Evolutionary conservation across 306 rosid species (phyloP).

Genomic region (Medicago arabica): DNA sequence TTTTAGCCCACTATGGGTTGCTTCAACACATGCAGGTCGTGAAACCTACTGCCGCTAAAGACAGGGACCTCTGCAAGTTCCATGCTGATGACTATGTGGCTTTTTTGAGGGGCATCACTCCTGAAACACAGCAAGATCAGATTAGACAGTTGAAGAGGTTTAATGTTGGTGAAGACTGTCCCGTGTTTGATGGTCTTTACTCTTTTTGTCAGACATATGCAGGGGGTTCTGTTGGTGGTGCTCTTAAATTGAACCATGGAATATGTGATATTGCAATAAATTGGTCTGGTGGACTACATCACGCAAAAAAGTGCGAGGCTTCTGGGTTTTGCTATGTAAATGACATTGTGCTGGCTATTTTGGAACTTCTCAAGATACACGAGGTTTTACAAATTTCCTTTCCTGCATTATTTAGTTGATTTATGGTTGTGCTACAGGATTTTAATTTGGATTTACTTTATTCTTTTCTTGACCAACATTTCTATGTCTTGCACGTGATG

Average conservation of each 20-base stretch:
- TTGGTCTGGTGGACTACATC: slow-evolving; percentile 64
- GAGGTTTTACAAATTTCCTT: slow-evolving; percentile 45
- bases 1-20: slow-evolving; percentile 59
- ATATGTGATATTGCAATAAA: slow-evolving; percentile 54
- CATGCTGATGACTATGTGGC: slow-evolving; percentile 59
- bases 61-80: slow-evolving; percentile 61
- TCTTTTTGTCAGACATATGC: slow-evolving; percentile 61
- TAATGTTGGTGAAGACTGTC: slow-evolving; percentile 56
- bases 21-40: slow-evolving; percentile 62
- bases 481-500: background rate
- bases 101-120: slow-evolving; percentile 56
- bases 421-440: background rate
- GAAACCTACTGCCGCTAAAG: slow-evolving; percentile 55
- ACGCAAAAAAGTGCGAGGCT: slow-evolving; percentile 62
- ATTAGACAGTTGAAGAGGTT: slow-evolving; percentile 56
- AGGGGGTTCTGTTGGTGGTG: slow-evolving; percentile 62
- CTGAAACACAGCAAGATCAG: slow-evolving; percentile 61
- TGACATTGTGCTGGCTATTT: slow-evolving; percentile 57
- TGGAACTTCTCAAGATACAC: slow-evolving; percentile 59
- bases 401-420: slow-evolving; percentile 9
- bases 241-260: slow-evolving; percentile 51
- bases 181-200: slow-evolving; percentile 61
- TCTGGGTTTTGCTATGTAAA: slow-evolving; percentile 61
- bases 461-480: background rate
- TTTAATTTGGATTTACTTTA: slow-evolving; percentile 15